Conservation (phyloP, 148 eudicot genomes). For the Amaranthus hypochondriacus region DNA sequence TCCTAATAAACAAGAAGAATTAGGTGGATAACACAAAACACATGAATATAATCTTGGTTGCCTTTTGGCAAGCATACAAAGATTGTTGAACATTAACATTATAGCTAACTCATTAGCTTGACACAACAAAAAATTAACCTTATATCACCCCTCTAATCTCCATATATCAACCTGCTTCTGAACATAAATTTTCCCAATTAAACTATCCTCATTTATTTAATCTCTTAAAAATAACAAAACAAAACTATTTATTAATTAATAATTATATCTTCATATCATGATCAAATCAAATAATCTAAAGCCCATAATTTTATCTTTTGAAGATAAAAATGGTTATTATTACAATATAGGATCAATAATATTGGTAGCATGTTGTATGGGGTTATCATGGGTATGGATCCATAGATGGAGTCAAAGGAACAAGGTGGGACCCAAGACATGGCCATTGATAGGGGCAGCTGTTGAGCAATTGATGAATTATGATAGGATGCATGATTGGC, state of each 20-base stretch:
- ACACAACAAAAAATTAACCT: slow-evolving; percentile 6
- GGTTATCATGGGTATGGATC: slow-evolving; percentile 63
- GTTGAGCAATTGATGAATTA: slow-evolving; percentile 68
- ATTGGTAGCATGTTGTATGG: slow-evolving; percentile 30
- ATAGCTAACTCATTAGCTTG: slow-evolving; percentile 21
- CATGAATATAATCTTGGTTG: slow-evolving; percentile 1
- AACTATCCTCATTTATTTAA: not conserved
- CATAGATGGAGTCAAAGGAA: slow-evolving; percentile 72
- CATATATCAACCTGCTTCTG: not conserved
- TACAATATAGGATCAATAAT: slow-evolving; percentile 23
- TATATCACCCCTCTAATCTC: slow-evolving; percentile 13
- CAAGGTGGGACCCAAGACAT: slow-evolving; percentile 71
- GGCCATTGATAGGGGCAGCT: slow-evolving; percentile 87
- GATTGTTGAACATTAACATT: slow-evolving; percentile 2
- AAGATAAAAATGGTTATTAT: not conserved
- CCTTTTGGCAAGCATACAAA: slow-evolving; percentile 14
- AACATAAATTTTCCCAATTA: not conserved
- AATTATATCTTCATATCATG: not conserved
- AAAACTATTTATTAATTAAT: not conserved
- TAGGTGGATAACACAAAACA: slow-evolving; percentile 6
- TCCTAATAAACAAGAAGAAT: not conserved
- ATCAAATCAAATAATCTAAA: not conserved
- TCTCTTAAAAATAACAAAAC: not conserved
- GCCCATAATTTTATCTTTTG: not conserved
- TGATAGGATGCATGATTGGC: slow-evolving; percentile 90